Evolutionary conservation across 371 early-diverging fungal species (phyloP), one percentile per base, ranked within the genome.

Genomic region (Mortierella sp.): DNA sequence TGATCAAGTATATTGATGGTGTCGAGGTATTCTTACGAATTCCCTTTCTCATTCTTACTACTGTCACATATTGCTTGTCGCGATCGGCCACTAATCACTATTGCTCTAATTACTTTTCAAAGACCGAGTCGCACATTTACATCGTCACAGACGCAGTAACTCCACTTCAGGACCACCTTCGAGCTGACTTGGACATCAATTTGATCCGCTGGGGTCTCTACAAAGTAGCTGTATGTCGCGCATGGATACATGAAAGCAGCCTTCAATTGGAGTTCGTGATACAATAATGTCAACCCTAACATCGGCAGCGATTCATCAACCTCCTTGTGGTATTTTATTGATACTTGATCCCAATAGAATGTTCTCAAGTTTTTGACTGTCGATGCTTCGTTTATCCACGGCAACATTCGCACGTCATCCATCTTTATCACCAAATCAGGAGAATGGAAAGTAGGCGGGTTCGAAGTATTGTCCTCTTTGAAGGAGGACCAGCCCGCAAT

Each of bases 381-480:
- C 40, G 97, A 97, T 67, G 95, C 96, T 77, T 86, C 86, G 18
- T 86, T 97, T 79, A 91, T 96, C 0, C 98, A 98, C 75, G 98
- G 96, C 24, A 95, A 94, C 85, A 77, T 98, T 32, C 87, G 90
- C 11, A 76, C 91, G 6, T 85, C 89, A 3, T 94, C 96, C 2
- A 92, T 98, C 62, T 97, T 92, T 79, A 91, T 92, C 40, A 97
- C 95, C 37, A 88, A 89, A 66, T 94, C 96, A 5, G 97, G 97
- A 49, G 99, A 98, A 83, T 98, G 97, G 97, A 95, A 93, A 72
- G 85, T 98, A 37, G 96, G 95, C 22, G 97, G 97, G 4, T 89
- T 97, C 66, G 98, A 98, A 70, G 70, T 94, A 18, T 72, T 95
- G 14, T 89, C 93, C 37, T 91, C 92, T 5, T 79, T 93, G 72